A percentile compares a stretch with the other conserved stretches of the same genome.
These are phyloP conservation scores for Naganishia antarctica DNA, from an alignment of 768 basidiomycete genomes.

Conservation along the genomic window DNA sequence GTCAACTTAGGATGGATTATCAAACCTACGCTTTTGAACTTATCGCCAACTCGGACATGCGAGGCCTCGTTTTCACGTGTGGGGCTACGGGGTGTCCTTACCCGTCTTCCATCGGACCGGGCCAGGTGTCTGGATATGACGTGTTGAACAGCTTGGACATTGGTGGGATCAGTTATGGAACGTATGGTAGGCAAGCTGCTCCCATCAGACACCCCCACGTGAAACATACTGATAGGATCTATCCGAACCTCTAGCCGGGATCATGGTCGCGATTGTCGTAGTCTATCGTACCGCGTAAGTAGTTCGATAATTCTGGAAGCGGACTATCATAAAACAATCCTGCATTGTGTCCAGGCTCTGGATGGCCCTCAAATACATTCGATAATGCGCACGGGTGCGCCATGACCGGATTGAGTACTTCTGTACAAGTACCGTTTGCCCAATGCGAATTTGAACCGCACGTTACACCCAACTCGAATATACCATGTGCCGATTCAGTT, in stretches of 20 bases:
- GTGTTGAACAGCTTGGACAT: conserved; percentile 55
- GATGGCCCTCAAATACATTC: background rate
- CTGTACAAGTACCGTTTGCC: too few species aligned
- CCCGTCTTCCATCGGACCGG: conserved; percentile 53
- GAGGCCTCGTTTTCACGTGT: conserved; percentile 54
- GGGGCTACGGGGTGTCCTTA: conserved; percentile 56
- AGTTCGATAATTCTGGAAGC: too few species aligned
- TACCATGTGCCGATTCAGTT: too few species aligned
- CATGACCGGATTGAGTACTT: too few species aligned
- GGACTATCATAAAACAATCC: background rate
- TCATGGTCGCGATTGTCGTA: conserved; percentile 54
- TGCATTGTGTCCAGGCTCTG: background rate
- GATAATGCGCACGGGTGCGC: background rate
- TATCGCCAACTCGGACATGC: conserved; percentile 54
- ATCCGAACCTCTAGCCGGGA: conserved; percentile 41
- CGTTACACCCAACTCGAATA: too few species aligned
- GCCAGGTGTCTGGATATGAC: conserved; percentile 54
- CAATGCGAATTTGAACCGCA: too few species aligned
- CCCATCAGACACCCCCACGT: too few species aligned
- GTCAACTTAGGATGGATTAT: conserved; percentile 21
- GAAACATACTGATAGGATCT: too few species aligned
- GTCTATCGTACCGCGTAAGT: conserved; percentile 53
- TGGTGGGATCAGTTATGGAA: conserved; percentile 52
- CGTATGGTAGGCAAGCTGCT: conserved; percentile 46
- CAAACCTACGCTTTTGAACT: conserved; percentile 40